Conservation (phyloP, 2,329 filamentous ascomycete genomes). For the Fusarium concolor region DNA sequence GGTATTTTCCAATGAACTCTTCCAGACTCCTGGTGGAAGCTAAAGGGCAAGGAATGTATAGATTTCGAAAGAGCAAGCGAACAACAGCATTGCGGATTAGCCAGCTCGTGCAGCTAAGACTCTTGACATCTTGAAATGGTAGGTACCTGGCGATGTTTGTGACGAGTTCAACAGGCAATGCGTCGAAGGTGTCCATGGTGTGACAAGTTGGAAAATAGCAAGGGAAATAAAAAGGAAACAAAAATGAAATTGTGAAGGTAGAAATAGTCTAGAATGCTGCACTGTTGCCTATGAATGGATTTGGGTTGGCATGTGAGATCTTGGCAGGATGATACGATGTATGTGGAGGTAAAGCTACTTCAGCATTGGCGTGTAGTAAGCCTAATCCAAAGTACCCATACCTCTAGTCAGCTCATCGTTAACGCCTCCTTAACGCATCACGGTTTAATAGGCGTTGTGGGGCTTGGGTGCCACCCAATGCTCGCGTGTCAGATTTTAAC, state of each 20-base stretch:
- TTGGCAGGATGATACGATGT: not conserved
- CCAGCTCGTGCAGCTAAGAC: not conserved
- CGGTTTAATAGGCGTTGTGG: not conserved
- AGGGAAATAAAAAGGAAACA: not conserved
- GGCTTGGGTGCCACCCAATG: not conserved
- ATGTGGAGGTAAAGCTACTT: not conserved
- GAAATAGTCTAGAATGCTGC: not conserved
- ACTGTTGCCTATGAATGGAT: not conserved
- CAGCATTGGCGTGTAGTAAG: fast-evolving
- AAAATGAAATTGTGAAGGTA: not conserved
- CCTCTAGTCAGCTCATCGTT: fast-evolving
- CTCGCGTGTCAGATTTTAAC: not conserved
- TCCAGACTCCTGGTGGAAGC: not conserved
- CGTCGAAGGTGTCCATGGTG: not conserved
- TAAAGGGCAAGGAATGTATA: not conserved
- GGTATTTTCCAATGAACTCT: not conserved
- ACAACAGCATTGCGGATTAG: not conserved
- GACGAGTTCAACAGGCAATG: not conserved
- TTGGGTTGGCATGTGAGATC: fast-evolving
- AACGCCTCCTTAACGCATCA: not conserved
- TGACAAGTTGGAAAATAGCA: fast-evolving
- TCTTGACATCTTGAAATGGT: not conserved
- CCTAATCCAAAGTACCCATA: fast-evolving
- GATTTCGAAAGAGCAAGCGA: not conserved
- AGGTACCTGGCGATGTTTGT: not conserved